phyloP scores from a whole-genome alignment of 2,329 filamentous ascomycete species.

The Xylariomycetidae sp. region DNA sequence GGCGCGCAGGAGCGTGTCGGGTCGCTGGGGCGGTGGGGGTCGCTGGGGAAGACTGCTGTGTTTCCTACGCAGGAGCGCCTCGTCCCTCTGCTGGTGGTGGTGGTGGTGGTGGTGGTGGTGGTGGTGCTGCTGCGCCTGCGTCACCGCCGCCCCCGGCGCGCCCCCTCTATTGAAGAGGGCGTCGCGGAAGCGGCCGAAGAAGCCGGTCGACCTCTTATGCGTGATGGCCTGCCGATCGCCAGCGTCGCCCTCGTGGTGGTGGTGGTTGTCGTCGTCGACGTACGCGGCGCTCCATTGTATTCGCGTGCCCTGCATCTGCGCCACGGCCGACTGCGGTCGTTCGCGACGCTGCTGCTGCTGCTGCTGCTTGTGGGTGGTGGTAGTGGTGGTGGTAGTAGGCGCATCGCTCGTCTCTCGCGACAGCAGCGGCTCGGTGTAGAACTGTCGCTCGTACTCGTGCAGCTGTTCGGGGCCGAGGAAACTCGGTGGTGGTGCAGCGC shows the following conservation, averaged over 20 bases:
- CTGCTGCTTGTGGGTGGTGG: conserved; percentile 7
- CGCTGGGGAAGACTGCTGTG: conserved; percentile 27
- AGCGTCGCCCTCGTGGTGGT: no score
- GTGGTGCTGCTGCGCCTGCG: conserved; percentile 8
- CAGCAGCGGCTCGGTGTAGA: conserved; percentile 13
- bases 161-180: conserved; percentile 16
- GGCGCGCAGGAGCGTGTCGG: conserved; percentile 11
- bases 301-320: conserved; percentile 12
- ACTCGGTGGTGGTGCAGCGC: conserved; percentile 61
- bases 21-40: conserved; percentile 12
- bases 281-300: not conserved
- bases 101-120: no score
- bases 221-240: conserved; percentile 9
- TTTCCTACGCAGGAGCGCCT: conserved; percentile 15
- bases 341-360: conserved; percentile 13
- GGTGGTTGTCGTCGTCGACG: conserved; percentile 2
- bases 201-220: conserved; percentile 24
- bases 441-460: conserved; percentile 23
- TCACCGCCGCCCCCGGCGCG: conserved; percentile 3
- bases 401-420: not conserved
- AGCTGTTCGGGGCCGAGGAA: conserved; percentile 46
- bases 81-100: conserved; percentile 11
- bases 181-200: conserved; percentile 26
- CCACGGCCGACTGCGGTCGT: conserved; percentile 18
- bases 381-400: not conserved